A percentile compares a stretch with the other conserved stretches of the same genome.
These are phyloP conservation scores for Aspergillus bombycis DNA, from an alignment of 2,329 filamentous ascomycete species.

Conservation along the genomic window DNA sequence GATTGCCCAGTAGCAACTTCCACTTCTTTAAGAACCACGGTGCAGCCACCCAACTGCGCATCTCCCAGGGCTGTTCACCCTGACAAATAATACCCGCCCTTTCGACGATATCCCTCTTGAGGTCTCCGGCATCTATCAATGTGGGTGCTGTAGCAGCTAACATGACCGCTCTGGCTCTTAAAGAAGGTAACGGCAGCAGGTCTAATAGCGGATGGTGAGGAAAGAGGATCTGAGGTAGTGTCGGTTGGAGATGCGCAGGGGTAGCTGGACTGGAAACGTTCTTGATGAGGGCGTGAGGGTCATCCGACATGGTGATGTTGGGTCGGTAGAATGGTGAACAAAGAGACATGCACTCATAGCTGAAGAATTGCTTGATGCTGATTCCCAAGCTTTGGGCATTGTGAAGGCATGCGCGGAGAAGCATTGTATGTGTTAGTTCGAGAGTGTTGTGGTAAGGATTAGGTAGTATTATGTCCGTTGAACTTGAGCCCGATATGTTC, in stretches of 20 bases:
- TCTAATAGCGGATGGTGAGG: slow-evolving; percentile 44
- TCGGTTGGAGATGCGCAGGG: slow-evolving; percentile 40
- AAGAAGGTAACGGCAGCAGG: slow-evolving; percentile 37
- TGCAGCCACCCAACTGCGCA: slow-evolving; percentile 28
- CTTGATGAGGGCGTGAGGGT: slow-evolving; percentile 27
- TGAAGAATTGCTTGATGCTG: slow-evolving; percentile 13
- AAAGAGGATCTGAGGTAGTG: slow-evolving; percentile 41
- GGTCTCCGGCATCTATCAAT: slow-evolving; percentile 36
- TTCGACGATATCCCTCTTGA: slow-evolving; percentile 43
- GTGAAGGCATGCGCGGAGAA: slow-evolving; percentile 10
- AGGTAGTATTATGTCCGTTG: neutral
- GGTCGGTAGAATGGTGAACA: slow-evolving; percentile 41
- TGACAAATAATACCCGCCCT: slow-evolving; percentile 31
- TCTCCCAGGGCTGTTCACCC: slow-evolving; percentile 40
- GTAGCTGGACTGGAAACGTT: slow-evolving; percentile 22
- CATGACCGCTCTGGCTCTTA: slow-evolving; percentile 39
- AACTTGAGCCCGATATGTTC: too few species aligned
- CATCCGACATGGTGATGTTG: slow-evolving; percentile 15
- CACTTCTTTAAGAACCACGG: slow-evolving; percentile 39
- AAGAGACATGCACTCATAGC: slow-evolving; percentile 16
- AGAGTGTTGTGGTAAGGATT: slow-evolving; percentile 9
- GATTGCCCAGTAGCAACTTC: slow-evolving; percentile 11
- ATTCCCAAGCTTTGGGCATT: slow-evolving; percentile 16
- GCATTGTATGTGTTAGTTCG: neutral
- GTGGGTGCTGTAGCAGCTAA: slow-evolving; percentile 34